Percentiles rank a stretch among this genome's conserved stretches.
These are phyloP conservation scores for Platanus orientalis DNA, from an alignment of 164 flowering plant species.

Conservation along the genomic window DNA sequence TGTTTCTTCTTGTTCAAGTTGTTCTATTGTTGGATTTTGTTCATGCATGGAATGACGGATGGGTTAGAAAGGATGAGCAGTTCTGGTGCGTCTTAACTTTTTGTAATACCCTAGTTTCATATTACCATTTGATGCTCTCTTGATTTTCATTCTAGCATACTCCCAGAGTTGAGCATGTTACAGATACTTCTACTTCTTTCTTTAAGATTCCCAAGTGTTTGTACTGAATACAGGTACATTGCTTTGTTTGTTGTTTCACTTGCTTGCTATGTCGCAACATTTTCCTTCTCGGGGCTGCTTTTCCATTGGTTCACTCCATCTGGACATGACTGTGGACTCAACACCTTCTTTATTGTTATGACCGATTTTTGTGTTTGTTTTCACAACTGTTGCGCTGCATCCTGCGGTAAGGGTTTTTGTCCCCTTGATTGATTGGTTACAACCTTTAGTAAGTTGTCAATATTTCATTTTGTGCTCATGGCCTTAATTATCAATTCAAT, in stretches of 20 bases:
- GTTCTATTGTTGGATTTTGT: constrained; percentile 96
- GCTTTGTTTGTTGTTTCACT: constrained; percentile 86
- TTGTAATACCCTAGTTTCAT: not conserved
- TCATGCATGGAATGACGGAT: constrained; percentile 92
- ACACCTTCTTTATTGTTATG: constrained; percentile 81
- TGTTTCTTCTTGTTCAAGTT: constrained; percentile 98
- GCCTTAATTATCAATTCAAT: no score
- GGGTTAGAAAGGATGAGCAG: constrained; percentile 95
- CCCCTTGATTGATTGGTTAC: no score
- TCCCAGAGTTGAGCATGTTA: not conserved
- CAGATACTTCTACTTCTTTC: no score
- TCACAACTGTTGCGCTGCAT: constrained; percentile 77
- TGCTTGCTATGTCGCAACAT: constrained; percentile 67
- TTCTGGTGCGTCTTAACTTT: constrained; percentile 62
- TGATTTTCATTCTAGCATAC: not conserved
- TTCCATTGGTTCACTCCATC: constrained; percentile 91
- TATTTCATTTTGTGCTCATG: no score
- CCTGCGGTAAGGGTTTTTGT: constrained; percentile 56
- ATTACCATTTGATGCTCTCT: not conserved
- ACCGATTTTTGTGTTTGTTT: constrained; percentile 68
- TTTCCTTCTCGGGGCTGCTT: constrained; percentile 80
- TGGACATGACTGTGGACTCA: constrained; percentile 94
- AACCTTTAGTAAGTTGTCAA: no score
- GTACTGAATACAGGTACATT: constrained; percentile 53
- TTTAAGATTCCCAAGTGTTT: no score